Base-by-base conservation (phyloP, 2,329 filamentous ascomycete genomes). In the Colletotrichum musae region DNA sequence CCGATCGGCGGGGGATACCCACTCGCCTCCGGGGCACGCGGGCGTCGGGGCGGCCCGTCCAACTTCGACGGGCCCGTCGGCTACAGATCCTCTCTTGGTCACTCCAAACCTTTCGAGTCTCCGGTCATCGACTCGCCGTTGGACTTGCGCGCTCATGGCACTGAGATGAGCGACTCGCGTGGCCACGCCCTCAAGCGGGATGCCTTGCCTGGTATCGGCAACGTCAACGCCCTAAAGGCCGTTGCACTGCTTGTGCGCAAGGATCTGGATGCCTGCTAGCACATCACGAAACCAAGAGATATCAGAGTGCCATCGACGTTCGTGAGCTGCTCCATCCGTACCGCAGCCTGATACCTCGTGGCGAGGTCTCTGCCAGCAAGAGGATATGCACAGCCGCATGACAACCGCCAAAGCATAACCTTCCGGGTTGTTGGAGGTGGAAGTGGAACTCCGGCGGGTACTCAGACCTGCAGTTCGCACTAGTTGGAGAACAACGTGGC, bases 1-100 rank as follows among this genome's bases (percentile, higher is more conserved):
- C 45, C 45, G 45, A n/a, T n/a, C 53, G 32, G 32, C 32, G 32
- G 32, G 28, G n/a, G 53, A 24, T 43, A 57, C 53, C 53, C 36
- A 43, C 53, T 24, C 36, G 18, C 16, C 18, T 36, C 53, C 28
- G 45, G 45, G 9, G 32, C 3, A 6, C 45, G 16, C n/a, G 45
- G n/a, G 6, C 7, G 45, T 43, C 28, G 58, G 28, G 15, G 45
- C 45, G 45, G 45, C 45, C 45, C 45, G 18, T 48, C 43, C 13
- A 15, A 45, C 10, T 43, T 43, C 41, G 16, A n/a, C 16, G 41
- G 41, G 5, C 41, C 41, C 13, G 41, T 43, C 41, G 41, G 15
- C 41, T 36, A 10, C 3, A 36, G 32, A 36, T 36, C 32, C 32
- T 12, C 41, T 48, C 45, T 48, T 21, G 45, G 45, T n/a, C 32